Evolutionary conservation across 345 rosid genomes (phyloP), one percentile per base, ranked within the genome.

Genomic region (Brassica rapa): DNA sequence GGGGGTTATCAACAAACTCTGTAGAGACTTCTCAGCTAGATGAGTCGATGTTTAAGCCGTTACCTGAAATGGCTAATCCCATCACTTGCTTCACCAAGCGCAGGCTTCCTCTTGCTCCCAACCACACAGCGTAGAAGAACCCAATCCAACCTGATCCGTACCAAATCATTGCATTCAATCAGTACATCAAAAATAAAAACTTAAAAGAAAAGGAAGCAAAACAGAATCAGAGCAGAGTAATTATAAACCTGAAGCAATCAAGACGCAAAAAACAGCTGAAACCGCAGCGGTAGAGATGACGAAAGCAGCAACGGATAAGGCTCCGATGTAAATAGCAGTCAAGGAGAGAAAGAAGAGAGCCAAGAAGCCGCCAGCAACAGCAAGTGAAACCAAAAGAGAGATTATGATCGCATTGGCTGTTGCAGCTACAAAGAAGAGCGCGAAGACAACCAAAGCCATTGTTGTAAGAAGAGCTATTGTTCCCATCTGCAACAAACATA

Each of bases 291-390:
- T 79, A 62, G 94, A 87, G 75, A 95, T 86, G 83, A 87, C 89
- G 82, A 93, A 83, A 16, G 83, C 80, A 74, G 97, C 97, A 35
- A 90, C 75, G 2, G 89, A 84, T 78, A 93, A 80, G 15, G 96
- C 98, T 68, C 92, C 97, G 4, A 95, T 86, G 81, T 91, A 95
- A 24, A 95, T 59, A 33, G 89, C 94, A 27, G 96, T 82, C 68
- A 91, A 81, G 79, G 87, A 86, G 39, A 87, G 82, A 59, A 89
- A 86, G 87, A 91, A 95, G 25, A 95, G 70, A 68, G 98, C 97
- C 86, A 95, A 82, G 86, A 93, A 89, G 23, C 97, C 93, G 43
- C 98, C 97, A 9, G 90, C 98, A 15, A 90, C 89, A 8, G 96
- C 99, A 80, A 95, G 77, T 71, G 97, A 89, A 81, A 95, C 63